Conservation (phyloP, 2,329 filamentous ascomycete genomes). For the Fusarium robinianum region DNA sequence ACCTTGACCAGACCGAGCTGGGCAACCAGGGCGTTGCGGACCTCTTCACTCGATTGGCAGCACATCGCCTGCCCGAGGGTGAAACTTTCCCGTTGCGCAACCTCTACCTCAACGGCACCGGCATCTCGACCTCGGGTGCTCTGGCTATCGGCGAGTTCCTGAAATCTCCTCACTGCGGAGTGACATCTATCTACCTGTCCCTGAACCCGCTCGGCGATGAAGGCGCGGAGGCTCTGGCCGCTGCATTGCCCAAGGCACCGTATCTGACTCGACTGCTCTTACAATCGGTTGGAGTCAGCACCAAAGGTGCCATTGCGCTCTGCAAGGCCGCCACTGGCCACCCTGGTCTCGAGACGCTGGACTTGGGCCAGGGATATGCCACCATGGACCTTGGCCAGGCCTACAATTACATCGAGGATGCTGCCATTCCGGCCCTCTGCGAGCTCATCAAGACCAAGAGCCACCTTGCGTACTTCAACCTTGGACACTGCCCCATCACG, state of each 20-base stretch:
- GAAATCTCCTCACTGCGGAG: constrained; percentile 38
- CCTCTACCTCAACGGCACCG: constrained; percentile 45
- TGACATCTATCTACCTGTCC: constrained; percentile 46
- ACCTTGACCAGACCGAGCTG: constrained; percentile 58
- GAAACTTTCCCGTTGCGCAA: constrained; percentile 41
- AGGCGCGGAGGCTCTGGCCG: constrained; percentile 39
- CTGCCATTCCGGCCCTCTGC: constrained; percentile 40
- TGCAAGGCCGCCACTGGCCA: constrained; percentile 44
- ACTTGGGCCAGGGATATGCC: constrained; percentile 52
- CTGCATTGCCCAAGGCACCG: constrained; percentile 39
- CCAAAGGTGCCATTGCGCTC: constrained; percentile 45
- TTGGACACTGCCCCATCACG: constrained; percentile 46
- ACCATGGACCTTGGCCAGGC: constrained; percentile 51
- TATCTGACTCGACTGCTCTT: constrained; percentile 45
- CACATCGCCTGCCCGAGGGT: constrained; percentile 36
- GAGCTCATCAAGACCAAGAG: constrained; percentile 41
- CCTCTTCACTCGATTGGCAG: constrained; percentile 47
- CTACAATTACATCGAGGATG: constrained; percentile 53
- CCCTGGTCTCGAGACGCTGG: constrained; percentile 44
- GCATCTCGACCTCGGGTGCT: constrained; percentile 40
- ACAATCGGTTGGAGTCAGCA: constrained; percentile 50
- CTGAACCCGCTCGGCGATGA: constrained; percentile 45
- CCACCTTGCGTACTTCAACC: constrained; percentile 48
- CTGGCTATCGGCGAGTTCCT: constrained; percentile 42
- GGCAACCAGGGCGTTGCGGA: constrained; percentile 51